Evolutionary conservation across 1,284 basidiomycete genomes (phyloP).

Genomic region (Puccinia triticina): DNA sequence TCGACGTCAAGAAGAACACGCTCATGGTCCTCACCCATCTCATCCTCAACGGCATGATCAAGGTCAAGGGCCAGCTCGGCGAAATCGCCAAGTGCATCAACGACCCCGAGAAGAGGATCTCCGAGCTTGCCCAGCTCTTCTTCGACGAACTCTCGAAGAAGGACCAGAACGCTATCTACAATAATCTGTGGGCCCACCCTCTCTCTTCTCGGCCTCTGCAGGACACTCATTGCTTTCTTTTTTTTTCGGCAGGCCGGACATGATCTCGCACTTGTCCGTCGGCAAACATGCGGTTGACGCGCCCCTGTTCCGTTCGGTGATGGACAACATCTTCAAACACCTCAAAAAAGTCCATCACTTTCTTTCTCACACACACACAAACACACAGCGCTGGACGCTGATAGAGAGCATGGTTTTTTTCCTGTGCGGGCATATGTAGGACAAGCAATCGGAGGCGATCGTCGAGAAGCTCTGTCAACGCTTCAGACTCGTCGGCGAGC

Average conservation of each 20-base stretch:
- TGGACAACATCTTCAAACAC: constrained; percentile 93
- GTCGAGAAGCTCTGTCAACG: constrained; percentile 93
- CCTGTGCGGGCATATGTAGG: too few relatives aligned
- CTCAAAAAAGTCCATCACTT: constrained; percentile 74
- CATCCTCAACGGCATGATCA: constrained; percentile 98
- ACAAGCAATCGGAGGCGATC: constrained; percentile 92
- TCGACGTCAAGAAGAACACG: constrained; percentile 97
- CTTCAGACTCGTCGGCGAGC: constrained; percentile 83
- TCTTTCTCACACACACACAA: neutral
- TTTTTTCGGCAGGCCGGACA: constrained; percentile 30
- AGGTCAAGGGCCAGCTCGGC: constrained; percentile 96
- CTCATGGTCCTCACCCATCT: constrained; percentile 97
- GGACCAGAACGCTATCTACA: constrained; percentile 93
- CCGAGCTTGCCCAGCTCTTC: constrained; percentile 93
- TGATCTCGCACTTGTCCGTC: constrained; percentile 81
- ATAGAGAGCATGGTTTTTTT: too few relatives aligned
- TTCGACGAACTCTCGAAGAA: constrained; percentile 93
- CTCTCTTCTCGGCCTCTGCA: constrained; percentile 51
- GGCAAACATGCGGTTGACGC: constrained; percentile 94
- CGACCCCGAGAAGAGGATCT: constrained; percentile 84
- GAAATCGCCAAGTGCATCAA: constrained; percentile 99
- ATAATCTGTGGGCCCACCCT: constrained; percentile 76
- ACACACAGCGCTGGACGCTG: too few relatives aligned
- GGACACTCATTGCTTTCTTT: too few relatives aligned
- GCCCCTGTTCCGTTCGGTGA: constrained; percentile 84